These are phyloP conservation scores for Mortierella sp. DNA, from an alignment of 371 early-diverging fungal species.

Conservation along the genomic window DNA sequence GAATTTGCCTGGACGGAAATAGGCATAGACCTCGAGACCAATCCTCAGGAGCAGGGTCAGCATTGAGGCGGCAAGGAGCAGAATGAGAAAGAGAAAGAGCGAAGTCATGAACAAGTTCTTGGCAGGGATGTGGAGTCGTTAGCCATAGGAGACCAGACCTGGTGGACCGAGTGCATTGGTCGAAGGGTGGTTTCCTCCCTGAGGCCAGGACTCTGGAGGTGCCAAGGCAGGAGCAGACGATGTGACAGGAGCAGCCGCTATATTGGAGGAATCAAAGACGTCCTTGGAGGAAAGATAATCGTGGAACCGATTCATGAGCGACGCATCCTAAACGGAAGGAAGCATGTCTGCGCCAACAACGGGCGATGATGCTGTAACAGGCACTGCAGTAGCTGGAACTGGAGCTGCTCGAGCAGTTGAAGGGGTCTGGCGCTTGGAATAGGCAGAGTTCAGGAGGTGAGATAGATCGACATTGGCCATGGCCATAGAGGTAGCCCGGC, in stretches of 20 bases:
- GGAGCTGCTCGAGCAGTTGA: not conserved
- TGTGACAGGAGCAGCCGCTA: not conserved
- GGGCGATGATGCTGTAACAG: not conserved
- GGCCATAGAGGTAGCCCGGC: not conserved
- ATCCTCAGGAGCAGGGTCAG: slow-evolving; percentile 28
- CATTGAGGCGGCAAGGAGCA: slow-evolving; percentile 32
- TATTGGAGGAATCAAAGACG: not conserved
- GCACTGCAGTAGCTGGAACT: not conserved
- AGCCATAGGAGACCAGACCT: slow-evolving; percentile 36
- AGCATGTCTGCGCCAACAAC: slow-evolving; percentile 14
- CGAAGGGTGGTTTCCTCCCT: not conserved
- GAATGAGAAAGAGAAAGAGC: slow-evolving; percentile 30
- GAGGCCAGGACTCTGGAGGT: slow-evolving; percentile 12
- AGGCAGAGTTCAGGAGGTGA: not conserved
- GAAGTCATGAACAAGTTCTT: slow-evolving; percentile 56
- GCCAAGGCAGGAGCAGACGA: not conserved
- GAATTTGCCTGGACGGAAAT: slow-evolving; percentile 41
- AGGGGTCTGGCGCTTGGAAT: not conserved
- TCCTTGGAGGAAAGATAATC: slow-evolving; percentile 1
- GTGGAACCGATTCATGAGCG: slow-evolving; percentile 26
- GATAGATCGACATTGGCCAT: not conserved
- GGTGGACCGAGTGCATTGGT: slow-evolving; percentile 6
- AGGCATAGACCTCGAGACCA: slow-evolving; percentile 35
- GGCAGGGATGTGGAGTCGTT: slow-evolving; percentile 42
- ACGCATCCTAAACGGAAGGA: slow-evolving; percentile 17